These are phyloP conservation scores for Hypomontagnella submonticulosa DNA, from an alignment of 495 filamentous ascomycete species.

Conservation along the genomic window DNA sequence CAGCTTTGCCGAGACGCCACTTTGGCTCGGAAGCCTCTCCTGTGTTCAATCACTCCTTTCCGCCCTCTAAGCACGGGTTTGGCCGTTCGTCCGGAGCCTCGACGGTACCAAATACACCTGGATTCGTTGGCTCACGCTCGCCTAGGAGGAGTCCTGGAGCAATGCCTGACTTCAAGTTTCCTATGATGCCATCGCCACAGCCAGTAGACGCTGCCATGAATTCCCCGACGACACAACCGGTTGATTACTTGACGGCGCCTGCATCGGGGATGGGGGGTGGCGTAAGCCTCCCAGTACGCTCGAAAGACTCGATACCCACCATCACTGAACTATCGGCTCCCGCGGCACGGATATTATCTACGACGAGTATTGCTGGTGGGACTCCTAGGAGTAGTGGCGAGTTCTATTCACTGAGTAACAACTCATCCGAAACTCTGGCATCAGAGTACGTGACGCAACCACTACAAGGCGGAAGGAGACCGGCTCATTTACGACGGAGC, in stretches of 20 bases:
- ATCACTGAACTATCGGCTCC: slow-evolving; percentile 68
- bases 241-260: slow-evolving; percentile 50
- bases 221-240: slow-evolving; percentile 31
- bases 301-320: slow-evolving; percentile 54
- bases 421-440: slow-evolving; percentile 90
- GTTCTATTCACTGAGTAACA: slow-evolving; percentile 92
- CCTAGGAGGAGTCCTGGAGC: slow-evolving; percentile 54
- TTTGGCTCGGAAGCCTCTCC: slow-evolving; percentile 55
- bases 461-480: slow-evolving; percentile 53
- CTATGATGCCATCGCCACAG: slow-evolving; percentile 61
- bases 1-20: slow-evolving; percentile 54
- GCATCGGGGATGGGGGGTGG: slow-evolving; percentile 49
- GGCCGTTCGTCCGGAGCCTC: slow-evolving; percentile 50
- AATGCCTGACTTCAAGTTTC: slow-evolving; percentile 77
- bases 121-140: slow-evolving; percentile 42
- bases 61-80: slow-evolving; percentile 52
- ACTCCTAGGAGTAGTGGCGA: slow-evolving; percentile 91
- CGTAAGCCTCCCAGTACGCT: slow-evolving; percentile 48
- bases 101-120: slow-evolving; percentile 56
- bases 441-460: slow-evolving; percentile 85
- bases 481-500: slow-evolving; percentile 69
- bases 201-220: slow-evolving; percentile 30
- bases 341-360: slow-evolving; percentile 76
- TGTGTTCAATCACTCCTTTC: slow-evolving; percentile 61
- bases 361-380: slow-evolving; percentile 71